phyloP scores from a whole-genome alignment of 2,329 filamentous ascomycete species.

The Cladosporium halotolerans region DNA sequence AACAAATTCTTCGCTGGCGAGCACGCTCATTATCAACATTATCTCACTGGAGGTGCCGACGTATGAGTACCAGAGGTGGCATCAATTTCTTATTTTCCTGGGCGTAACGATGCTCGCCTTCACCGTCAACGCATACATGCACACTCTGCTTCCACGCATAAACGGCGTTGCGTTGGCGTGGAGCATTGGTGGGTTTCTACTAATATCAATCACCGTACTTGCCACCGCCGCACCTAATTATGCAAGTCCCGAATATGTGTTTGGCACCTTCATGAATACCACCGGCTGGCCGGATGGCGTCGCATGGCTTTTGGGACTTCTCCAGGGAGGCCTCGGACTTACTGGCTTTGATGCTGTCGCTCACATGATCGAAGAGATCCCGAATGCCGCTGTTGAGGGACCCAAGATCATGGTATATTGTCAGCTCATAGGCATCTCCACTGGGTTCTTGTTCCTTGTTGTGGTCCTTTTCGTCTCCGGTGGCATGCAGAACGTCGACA shows the following conservation, averaged over 20 bases:
- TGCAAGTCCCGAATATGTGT: slow-evolving; percentile 58
- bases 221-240: slow-evolving; percentile 58
- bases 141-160: slow-evolving; percentile 52
- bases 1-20: slow-evolving; percentile 58
- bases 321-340: slow-evolving; percentile 50
- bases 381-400: slow-evolving; percentile 51
- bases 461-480: slow-evolving; percentile 59
- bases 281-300: slow-evolving; percentile 65
- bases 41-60: slow-evolving; percentile 53
- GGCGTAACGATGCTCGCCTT: slow-evolving; percentile 54
- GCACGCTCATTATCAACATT: slow-evolving; percentile 56
- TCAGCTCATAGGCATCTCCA: slow-evolving; percentile 56
- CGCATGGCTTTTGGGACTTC: slow-evolving; percentile 50
- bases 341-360: slow-evolving; percentile 35
- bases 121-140: slow-evolving; percentile 57
- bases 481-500: slow-evolving; percentile 40
- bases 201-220: slow-evolving; percentile 62
- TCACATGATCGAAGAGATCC: slow-evolving; percentile 55
- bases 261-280: slow-evolving; percentile 57
- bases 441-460: slow-evolving; percentile 57
- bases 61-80: slow-evolving; percentile 55
- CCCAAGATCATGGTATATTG: slow-evolving; percentile 62
- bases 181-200: slow-evolving; percentile 58
- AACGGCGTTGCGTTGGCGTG: slow-evolving; percentile 62
- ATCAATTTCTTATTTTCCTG: slow-evolving; percentile 64